These are phyloP conservation scores for Leishmania braziliensis DNA, from an alignment of 208 protist genomes.

Conservation along the genomic window DNA sequence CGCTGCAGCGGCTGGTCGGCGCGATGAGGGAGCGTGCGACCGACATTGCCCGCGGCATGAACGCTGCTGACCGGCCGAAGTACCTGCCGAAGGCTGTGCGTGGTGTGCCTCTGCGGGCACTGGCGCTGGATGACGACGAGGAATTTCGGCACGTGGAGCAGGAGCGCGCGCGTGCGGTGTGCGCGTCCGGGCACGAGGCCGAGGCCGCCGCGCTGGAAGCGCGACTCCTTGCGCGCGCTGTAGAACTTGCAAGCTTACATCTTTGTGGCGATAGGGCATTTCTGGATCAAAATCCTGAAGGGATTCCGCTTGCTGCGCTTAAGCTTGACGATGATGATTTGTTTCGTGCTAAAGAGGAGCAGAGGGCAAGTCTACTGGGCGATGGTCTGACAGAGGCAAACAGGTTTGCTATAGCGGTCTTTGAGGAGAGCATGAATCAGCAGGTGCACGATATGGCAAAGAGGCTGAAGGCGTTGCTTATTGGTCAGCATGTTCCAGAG, in stretches of 20 bases:
- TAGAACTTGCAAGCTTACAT: conserved; percentile 39
- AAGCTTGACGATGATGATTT: conserved; percentile 34
- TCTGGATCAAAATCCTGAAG: conserved; percentile 47
- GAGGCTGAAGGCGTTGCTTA: conserved; percentile 37
- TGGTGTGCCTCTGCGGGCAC: conserved; percentile 42
- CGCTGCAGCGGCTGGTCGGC: conserved; percentile 37
- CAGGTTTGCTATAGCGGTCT: conserved; percentile 24
- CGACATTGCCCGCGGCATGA: conserved; percentile 49
- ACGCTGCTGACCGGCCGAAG: conserved; percentile 40
- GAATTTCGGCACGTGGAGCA: conserved; percentile 47
- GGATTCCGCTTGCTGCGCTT: conserved; percentile 46
- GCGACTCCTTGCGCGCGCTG: conserved; percentile 42
- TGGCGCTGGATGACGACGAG: conserved; percentile 60
- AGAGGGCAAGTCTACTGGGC: conserved; percentile 36
- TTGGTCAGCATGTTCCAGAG: conserved; percentile 31
- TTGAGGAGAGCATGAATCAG: conserved; percentile 61
- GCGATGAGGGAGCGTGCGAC: conserved; percentile 39
- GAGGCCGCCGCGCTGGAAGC: conserved; percentile 37
- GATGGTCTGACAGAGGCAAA: conserved; percentile 33
- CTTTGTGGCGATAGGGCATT: conserved; percentile 39
- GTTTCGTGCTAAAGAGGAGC: conserved; percentile 47
- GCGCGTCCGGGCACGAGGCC: conserved; percentile 28
- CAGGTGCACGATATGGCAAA: conserved; percentile 45
- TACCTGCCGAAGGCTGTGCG: conserved; percentile 46
- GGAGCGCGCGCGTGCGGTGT: conserved; percentile 36